Base-by-base conservation (phyloP, 2,329 filamentous ascomycete species). In the Ophiostoma australiae region DNA sequence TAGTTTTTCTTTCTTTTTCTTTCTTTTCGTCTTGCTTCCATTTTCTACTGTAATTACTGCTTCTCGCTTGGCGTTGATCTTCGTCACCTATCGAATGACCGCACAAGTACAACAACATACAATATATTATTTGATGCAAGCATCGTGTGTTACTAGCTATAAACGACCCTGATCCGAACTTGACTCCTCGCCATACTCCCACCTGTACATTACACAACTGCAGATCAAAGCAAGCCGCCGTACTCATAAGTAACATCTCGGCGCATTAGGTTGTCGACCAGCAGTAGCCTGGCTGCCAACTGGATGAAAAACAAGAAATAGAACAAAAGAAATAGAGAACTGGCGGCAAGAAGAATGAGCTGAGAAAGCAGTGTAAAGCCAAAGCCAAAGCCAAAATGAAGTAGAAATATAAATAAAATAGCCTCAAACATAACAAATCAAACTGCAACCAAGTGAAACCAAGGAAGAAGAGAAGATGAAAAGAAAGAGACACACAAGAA, bases 121-220 rank as follows among this genome's bases (percentile, higher is more conserved):
- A 35, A 33, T 63, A n/a, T 55, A 63, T 63, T 63, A 33, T 63
- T 7, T 61, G 58, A 63, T 33, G 58, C 15, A 17, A 63, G 58
- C 58, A 63, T 31, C n/a, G 23, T 63, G 27, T 20, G 11, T 55
- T 23, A 23, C 52, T 27, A 27, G 52, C 23, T 58, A 17, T 58
- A 7, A 23, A 58, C 44, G 13, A n/a, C 10, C 37, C 10, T 48
- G 44, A 48, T 6, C 52, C 23, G 52, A 15, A 27, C 20, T 58
- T 35, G 13, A 63, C 7, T 27, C 52, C 20, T 11, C 58, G 58
- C 11, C 23, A 55, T 7, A 55, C 7, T 55, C 6, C 58, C 27
- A 63, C 17, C 58, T 39, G 20, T 65, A 20, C 61, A 65, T 39
- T 65, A 23, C 61, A 65, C 58, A 61, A 31, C 31, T 31, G 58